Evolutionary conservation across 495 filamentous ascomycete species (phyloP).

Genomic region (Arthonia radiata): DNA sequence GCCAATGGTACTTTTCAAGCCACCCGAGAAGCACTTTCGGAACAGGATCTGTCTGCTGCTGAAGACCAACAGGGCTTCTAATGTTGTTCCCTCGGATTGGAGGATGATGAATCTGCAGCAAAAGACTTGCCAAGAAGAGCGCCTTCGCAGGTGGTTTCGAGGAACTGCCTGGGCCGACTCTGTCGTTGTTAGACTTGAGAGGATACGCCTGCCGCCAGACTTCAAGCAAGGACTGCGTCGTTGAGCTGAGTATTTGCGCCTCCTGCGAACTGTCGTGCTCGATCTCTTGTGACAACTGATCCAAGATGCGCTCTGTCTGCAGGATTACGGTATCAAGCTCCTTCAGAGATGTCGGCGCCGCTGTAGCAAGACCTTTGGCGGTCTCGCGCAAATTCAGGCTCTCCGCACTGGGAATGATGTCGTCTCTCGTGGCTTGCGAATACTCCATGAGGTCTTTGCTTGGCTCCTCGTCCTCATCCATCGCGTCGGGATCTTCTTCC

Average conservation of each 20-base stretch:
- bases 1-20: constrained; percentile 43
- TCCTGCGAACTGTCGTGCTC: too few relatives aligned
- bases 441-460: too few relatives aligned
- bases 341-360: too few relatives aligned
- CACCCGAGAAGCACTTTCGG: constrained; percentile 57
- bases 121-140: constrained; percentile 40
- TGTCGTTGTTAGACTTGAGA: too few relatives aligned
- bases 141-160: constrained; percentile 34
- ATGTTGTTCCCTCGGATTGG: constrained; percentile 13
- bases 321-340: too few relatives aligned
- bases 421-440: background rate
- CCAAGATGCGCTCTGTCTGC: too few relatives aligned
- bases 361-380: too few relatives aligned
- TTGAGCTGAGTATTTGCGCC: too few relatives aligned
- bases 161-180: too few relatives aligned
- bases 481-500: constrained; percentile 1
- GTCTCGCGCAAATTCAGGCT: background rate
- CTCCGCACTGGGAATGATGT: background rate
- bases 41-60: constrained; percentile 22
- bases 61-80: constrained; percentile 4
- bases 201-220: too few relatives aligned
- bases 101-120: constrained; percentile 54
- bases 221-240: too few relatives aligned
- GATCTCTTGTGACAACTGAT: too few relatives aligned
- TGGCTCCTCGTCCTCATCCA: constrained; percentile 1